Percentiles rank a stretch among this genome's conserved stretches.
phyloP scores from a whole-genome alignment of 2,329 filamentous ascomycete species.

The Albifimbria verrucaria region DNA sequence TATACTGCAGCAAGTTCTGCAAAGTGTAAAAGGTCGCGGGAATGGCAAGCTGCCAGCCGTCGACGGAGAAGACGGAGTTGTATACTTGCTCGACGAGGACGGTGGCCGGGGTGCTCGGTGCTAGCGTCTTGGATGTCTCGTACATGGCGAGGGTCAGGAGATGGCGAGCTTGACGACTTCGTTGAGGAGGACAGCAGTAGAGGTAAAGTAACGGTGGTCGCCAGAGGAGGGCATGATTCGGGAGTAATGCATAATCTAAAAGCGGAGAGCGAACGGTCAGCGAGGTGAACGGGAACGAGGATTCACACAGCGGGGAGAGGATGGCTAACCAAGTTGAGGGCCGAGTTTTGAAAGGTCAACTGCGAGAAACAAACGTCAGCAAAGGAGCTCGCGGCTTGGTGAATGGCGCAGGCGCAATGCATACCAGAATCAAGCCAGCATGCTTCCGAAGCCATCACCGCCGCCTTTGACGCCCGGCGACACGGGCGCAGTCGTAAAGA shows the following conservation, averaged over 20 bases:
- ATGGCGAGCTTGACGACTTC: constrained; percentile 88
- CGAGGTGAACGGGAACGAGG: constrained; percentile 57
- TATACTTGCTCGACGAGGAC: constrained; percentile 78
- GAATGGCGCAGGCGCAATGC: not conserved
- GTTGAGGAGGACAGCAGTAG: constrained; percentile 89
- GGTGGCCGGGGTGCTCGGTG: constrained; percentile 75
- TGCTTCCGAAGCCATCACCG: not conserved
- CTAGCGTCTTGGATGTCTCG: constrained; percentile 75
- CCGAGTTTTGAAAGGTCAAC: constrained; percentile 75
- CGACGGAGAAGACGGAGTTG: constrained; percentile 77
- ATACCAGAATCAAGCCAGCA: not conserved
- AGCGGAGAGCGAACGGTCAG: constrained; percentile 9
- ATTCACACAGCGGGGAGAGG: constrained; percentile 4
- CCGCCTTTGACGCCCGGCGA: constrained; percentile 5
- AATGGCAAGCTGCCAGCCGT: constrained; percentile 92
- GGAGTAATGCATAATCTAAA: constrained; percentile 88
- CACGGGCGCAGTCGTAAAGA: not conserved
- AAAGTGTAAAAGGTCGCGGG: constrained; percentile 86
- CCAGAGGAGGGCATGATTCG: constrained; percentile 82
- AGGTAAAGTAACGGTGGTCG: constrained; percentile 87
- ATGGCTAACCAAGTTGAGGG: constrained; percentile 63
- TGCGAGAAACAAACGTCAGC: constrained; percentile 29
- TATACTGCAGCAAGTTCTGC: constrained; percentile 91
- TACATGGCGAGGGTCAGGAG: constrained; percentile 84
- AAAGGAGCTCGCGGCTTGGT: not conserved